phyloP scores from a whole-genome alignment of 1,284 basidiomycete genomes.

The Cutaneotrichosporon daszewskae region DNA sequence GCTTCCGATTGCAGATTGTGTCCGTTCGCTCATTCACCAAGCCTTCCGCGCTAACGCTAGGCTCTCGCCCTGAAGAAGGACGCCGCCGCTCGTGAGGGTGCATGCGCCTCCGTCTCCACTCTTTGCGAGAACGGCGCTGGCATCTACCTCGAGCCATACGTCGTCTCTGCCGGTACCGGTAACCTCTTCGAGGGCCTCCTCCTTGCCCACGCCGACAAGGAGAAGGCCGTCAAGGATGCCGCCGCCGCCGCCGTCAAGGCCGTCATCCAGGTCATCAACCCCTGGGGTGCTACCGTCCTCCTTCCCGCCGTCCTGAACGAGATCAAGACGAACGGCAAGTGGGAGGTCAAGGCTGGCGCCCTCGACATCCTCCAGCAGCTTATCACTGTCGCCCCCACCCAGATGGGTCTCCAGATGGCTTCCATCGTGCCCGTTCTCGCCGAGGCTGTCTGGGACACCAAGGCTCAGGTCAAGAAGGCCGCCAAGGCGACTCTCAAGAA shows the following conservation, averaged over 20 bases:
- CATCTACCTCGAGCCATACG: conserved; percentile 82
- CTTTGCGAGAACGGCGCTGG: conserved; percentile 70
- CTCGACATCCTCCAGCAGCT: conserved; percentile 84
- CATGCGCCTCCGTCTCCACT: conserved; percentile 45
- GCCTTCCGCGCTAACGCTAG: conserved; percentile 30
- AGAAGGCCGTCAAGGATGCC: conserved; percentile 61
- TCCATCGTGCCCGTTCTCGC: conserved; percentile 93
- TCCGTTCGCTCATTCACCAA: too few relatives aligned
- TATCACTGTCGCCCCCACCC: conserved; percentile 72
- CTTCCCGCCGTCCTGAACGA: conserved; percentile 71
- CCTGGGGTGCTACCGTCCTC: conserved; percentile 79
- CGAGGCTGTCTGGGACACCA: conserved; percentile 99
- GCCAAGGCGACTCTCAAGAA: conserved; percentile 14
- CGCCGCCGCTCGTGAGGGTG: conserved; percentile 47
- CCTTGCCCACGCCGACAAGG: conserved; percentile 87
- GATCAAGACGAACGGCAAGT: conserved; percentile 95
- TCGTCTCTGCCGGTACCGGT: conserved; percentile 62
- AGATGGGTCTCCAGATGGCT: conserved; percentile 87
- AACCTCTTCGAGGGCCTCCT: conserved; percentile 80
- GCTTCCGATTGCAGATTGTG: too few relatives aligned
- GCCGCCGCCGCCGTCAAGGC: conserved; percentile 78
- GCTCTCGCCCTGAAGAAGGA: conserved; percentile 57
- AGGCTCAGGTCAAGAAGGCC: conserved; percentile 88
- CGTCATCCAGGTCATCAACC: conserved; percentile 77
- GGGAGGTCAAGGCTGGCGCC: conserved; percentile 95